Evolutionary conservation across 495 filamentous ascomycete species (phyloP), one percentile per base, ranked within the genome.

Genomic region (Thermochaetoides thermophila): DNA sequence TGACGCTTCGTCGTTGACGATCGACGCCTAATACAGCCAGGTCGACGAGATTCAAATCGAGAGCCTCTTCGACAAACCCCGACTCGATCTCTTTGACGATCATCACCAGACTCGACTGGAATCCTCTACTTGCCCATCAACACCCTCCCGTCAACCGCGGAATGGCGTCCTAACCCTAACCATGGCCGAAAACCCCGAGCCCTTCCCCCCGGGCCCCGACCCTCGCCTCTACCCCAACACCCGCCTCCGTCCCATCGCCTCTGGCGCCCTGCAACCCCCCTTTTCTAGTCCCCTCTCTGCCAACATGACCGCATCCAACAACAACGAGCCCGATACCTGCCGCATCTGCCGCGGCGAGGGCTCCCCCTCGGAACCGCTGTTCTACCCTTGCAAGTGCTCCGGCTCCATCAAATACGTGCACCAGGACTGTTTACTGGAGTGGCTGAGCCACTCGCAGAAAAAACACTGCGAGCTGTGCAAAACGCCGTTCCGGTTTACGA

Each of bases 391-490:
- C 72, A 93, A 91, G 61, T 99, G 89, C 61, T 93, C 82, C 49
- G 89, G 89, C 11, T 94, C 84, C 56, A 99, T 99, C 58, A 95
- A 93, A 56, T 86, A 80, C 48, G 89, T 99, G 31, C 89, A 99
- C 59, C 89, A 99, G 54, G 78, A 84, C 44, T 99, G 89, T 52
- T 61, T 99, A 51, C 91, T 96, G 71, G 84, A 95, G 61, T 99
- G 89, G 89, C 63, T 99, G 13, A 80, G 83, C 16, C 89, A 99
- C 52, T 93, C 85, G 1, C 86, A 95, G 53, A 96, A 95, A 71
- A 95, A 95, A 55, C 79, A 96, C 66, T 99, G 89, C 62, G 89
- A 99, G 64, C 74, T 99, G 11, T 99, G 89, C 73, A 96, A 96
- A 56, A 99, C 91, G 14, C 74, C 84, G 1, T 99, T 95, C 53